Evolutionary conservation across 2,329 filamentous ascomycete genomes (phyloP), one percentile per base, ranked within the genome.

Genomic region (Paraconiothyrium sp.): DNA sequence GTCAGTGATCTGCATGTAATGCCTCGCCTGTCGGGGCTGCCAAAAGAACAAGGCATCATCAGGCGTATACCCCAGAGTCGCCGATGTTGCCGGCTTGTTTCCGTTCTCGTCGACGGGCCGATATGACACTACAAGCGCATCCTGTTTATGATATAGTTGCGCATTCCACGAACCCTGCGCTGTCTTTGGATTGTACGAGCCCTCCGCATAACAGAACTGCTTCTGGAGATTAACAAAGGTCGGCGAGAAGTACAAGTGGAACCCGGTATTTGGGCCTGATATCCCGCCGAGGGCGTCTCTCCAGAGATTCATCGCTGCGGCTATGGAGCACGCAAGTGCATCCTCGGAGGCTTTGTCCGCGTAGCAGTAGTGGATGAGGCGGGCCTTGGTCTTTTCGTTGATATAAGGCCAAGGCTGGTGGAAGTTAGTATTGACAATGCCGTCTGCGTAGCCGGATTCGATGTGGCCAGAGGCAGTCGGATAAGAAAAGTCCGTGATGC

Each of bases 371-470:
- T 32, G 41, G 30, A 56, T 39, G 9, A 34, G 2, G 41, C 48
- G n/a, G 3, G 24, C 20, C 20, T 20, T 20, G 20, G 20, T 20
- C 20, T 20, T 20, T 20, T 20, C 20, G 20, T 20, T 20, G 20
- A 20, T 20, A 20, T 20, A 35, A 11, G 54, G 54, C 54, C 54
- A 56, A 20, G 54, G 54, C 32, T 56, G 54, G 54, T 56, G 54
- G 20, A 35, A 39, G n/a, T 7, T 7, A 9, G 54, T 47, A 16
- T 55, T 55, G n/a, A 55, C 27, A 20, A 47, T 11, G 13, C 54
- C 54, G 20, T 56, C 54, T 22, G 54, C 54, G 43, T 27, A 56
- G 7, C 54, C 41, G 32, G 41, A 47, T n/a, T 39, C 52, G 3
- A 54, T 41, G 30, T 47, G 30, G 41, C n/a, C 24, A 9, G 24